Base-by-base conservation (phyloP, 202 grass and related monocot genomes). In the Setaria viridis region DNA sequence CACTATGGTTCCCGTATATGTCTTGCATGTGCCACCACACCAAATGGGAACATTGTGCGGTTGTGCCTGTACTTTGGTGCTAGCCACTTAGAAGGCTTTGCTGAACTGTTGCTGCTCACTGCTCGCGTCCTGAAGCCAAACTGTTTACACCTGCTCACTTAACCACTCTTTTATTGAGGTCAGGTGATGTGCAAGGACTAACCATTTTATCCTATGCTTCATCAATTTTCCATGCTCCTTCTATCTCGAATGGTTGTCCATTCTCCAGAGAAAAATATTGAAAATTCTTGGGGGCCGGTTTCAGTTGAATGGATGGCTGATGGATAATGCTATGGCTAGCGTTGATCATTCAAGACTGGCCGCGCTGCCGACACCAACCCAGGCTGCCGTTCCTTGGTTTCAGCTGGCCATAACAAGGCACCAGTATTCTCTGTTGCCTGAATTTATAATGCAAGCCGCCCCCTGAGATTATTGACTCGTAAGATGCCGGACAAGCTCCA, bases 101-200 rank as follows among this genome's bases (percentile, higher is more conserved):
- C 29, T 70, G 7, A 48, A 57, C 63, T 57, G 62, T 45, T 77
- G 37, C 2, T 50, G 35, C 35, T 37, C 35, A 37, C 35, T 54
- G 50, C 37, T 48, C 58, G 16, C 10, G 39, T 77, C 5, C 50
- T 85, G 67, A 67, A 45, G 43, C 43, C 55, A 17, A 1, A 56
- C 77, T 67, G 25, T 35, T 67, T 0, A 5, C 14, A 53, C 12
- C 0, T 48, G 39, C 4, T 37, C 25, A 15, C 63, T 2, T 20
- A 51, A 82, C 63, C 33, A 35, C 49, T 62, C 43, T 74, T 74
- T 77, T 72, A 56, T 72, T 72, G 65, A 72, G 54, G 10, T 20
- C 56, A 84, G 29, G 12, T 84, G 80, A 88, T 9, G 57, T 63
- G 66, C 45, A 67, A 74, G 65, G 70, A 51, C 62, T 41, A 76